Conservation (phyloP, 176 grass and related monocot species). For the Areca catechu region DNA sequence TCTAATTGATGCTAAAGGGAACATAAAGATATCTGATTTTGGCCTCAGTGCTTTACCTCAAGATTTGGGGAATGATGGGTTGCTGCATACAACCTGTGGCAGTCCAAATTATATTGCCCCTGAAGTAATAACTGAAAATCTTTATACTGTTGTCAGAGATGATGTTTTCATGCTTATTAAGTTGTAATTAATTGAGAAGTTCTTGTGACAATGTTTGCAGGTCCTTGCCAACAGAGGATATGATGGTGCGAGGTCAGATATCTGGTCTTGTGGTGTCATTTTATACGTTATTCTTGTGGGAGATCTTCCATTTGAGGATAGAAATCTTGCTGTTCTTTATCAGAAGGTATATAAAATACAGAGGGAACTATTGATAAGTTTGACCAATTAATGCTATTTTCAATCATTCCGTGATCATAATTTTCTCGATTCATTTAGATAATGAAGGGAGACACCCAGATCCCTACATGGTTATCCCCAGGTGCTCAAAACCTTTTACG, state of each 20-base stretch:
- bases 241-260: constrained; percentile 69
- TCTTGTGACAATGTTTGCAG: constrained; percentile 33
- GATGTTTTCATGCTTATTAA: not conserved
- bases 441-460: not conserved
- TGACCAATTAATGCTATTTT: too few species aligned
- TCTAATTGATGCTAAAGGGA: constrained; percentile 87
- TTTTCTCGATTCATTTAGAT: constrained; percentile 6
- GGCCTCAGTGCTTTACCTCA: constrained; percentile 79
- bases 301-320: constrained; percentile 73
- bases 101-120: constrained; percentile 95
- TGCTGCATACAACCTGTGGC: constrained; percentile 89
- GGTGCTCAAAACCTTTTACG: constrained; percentile 13
- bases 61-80: constrained; percentile 72
- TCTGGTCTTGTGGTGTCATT: constrained; percentile 94
- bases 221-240: constrained; percentile 88
- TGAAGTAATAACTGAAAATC: constrained; percentile 31
- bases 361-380: constrained; percentile 6
- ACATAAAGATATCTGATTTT: constrained; percentile 96
- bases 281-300: constrained; percentile 87
- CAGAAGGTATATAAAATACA: constrained; percentile 58
- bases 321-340: constrained; percentile 56
- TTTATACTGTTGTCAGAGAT: too few species aligned
- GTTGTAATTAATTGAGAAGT: constrained; percentile 1
- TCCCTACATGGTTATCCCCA: constrained; percentile 20
- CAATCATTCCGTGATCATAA: too few species aligned